Evolutionary conservation across 441 rosid genomes (phyloP).

Genomic region (Adansonia grandidieri): DNA sequence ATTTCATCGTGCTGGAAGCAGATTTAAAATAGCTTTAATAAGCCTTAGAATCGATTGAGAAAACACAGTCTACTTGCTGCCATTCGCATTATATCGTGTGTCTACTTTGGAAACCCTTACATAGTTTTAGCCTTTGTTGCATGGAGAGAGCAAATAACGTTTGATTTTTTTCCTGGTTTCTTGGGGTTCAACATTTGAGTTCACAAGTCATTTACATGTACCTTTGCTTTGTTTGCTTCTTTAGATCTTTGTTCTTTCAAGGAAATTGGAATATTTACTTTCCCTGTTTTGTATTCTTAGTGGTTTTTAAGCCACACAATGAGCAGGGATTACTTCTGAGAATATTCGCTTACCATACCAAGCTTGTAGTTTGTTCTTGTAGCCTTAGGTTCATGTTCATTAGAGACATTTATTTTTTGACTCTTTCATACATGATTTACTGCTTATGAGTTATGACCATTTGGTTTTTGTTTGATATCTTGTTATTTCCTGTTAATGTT

Average conservation of each 20-base stretch:
- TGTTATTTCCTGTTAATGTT: slow-evolving; percentile 18
- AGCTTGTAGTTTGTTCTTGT: neutral
- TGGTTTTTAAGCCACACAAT: neutral
- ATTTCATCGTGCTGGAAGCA: slow-evolving; percentile 7
- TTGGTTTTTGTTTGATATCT: slow-evolving; percentile 18
- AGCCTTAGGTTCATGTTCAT: neutral
- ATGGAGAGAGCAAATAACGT: neutral
- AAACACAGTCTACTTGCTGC: neutral
- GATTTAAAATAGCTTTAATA: neutral
- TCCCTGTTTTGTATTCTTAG: neutral
- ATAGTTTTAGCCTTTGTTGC: slow-evolving; percentile 14
- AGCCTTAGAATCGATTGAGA: neutral
- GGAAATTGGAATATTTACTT: slow-evolving; percentile 13
- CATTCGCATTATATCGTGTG: neutral
- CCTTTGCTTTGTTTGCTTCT: neutral
- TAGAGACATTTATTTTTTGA: neutral
- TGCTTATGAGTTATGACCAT: slow-evolving; percentile 12
- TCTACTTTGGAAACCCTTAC: slow-evolving; percentile 3
- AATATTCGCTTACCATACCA: neutral
- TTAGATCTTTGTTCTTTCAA: neutral
- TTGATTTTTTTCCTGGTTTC: neutral
- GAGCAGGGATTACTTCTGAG: slow-evolving; percentile 11
- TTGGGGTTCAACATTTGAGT: neutral
- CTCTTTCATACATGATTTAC: slow-evolving; percentile 1
- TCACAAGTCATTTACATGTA: neutral